These are phyloP conservation scores for Podaxis sp. DNA, from an alignment of 768 basidiomycete genomes.

Conservation along the genomic window DNA sequence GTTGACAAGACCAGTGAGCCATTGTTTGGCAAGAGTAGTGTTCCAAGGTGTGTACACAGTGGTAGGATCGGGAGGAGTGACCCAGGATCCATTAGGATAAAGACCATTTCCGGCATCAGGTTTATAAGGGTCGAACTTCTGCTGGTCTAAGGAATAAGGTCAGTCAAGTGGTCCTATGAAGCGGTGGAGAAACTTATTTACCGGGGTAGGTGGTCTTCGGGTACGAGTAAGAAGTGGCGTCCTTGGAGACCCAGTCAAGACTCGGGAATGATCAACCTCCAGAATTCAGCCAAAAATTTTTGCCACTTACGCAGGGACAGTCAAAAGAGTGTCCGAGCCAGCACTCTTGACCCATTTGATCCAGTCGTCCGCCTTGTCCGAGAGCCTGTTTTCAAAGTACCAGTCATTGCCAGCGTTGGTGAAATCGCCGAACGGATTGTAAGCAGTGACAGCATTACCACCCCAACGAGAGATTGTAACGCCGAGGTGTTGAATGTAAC, in stretches of 20 bases:
- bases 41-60: slow-evolving; percentile 50
- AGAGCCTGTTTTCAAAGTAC: slow-evolving; percentile 55
- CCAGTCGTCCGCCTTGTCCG: slow-evolving; percentile 45
- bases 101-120: slow-evolving; percentile 49
- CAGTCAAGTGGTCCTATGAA: background rate
- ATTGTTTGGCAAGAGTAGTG: slow-evolving; percentile 38
- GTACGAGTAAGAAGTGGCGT: slow-evolving; percentile 52
- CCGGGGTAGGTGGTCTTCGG: slow-evolving; percentile 43
- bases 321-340: slow-evolving; percentile 42
- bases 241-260: slow-evolving; percentile 59
- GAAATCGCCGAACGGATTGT: slow-evolving; percentile 50
- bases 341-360: slow-evolving; percentile 46
- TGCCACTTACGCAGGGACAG: slow-evolving; percentile 48
- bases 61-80: slow-evolving; percentile 39
- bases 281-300: background rate
- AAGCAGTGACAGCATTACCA: slow-evolving; percentile 55
- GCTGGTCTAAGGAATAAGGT: slow-evolving; percentile 34
- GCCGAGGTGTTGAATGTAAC: slow-evolving; percentile 48
- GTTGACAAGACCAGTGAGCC: slow-evolving; percentile 45
- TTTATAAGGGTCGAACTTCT: slow-evolving; percentile 46
- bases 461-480: slow-evolving; percentile 54
- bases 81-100: slow-evolving; percentile 46
- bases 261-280: slow-evolving; percentile 24
- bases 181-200: slow-evolving; percentile 18
- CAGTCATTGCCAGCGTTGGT: slow-evolving; percentile 57